Conservation (phyloP, 2,329 filamentous ascomycete species). For the Fusarium sp. region DNA sequence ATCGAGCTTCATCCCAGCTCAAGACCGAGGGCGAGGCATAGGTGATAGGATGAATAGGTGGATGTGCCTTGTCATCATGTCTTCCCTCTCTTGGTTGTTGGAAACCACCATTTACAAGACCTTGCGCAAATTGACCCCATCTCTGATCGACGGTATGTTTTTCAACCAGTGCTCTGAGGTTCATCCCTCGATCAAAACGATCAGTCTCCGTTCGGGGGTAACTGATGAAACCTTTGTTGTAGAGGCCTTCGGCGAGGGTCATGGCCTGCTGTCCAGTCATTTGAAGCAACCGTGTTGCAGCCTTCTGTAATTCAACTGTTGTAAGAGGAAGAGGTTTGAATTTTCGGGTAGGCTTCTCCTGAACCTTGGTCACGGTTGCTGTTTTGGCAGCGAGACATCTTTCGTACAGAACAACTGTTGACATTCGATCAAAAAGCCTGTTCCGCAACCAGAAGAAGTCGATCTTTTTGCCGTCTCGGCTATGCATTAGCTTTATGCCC, state of each 20-base stretch:
- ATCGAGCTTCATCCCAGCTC: constrained; percentile 72
- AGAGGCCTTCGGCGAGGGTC: constrained; percentile 85
- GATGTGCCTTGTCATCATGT: constrained; percentile 96
- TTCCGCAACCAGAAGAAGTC: constrained; percentile 84
- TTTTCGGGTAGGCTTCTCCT: constrained; percentile 91
- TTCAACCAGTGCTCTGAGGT: constrained; percentile 79
- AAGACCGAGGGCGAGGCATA: constrained; percentile 74
- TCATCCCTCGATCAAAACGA: constrained; percentile 89
- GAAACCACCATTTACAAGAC: constrained; percentile 78
- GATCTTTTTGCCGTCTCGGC: constrained; percentile 79
- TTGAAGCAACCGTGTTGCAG: constrained; percentile 86
- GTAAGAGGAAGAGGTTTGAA: constrained; percentile 94
- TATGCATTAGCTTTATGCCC: constrained; percentile 86
- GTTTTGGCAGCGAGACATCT: constrained; percentile 78
- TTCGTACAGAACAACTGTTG: constrained; percentile 84
- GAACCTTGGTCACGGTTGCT: constrained; percentile 84
- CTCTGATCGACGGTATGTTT: constrained; percentile 80
- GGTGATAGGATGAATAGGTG: constrained; percentile 95
- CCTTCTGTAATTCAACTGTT: constrained; percentile 96
- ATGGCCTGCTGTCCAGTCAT: constrained; percentile 93
- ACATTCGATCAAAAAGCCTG: constrained; percentile 87
- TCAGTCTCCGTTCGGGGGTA: constrained; percentile 98
- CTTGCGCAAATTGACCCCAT: constrained; percentile 85
- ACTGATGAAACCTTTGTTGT: constrained; percentile 95
- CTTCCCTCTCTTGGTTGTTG: constrained; percentile 81